Conservation (phyloP, 225 moss, liverwort and hornwort genomes). For the Neckera pumila region DNA sequence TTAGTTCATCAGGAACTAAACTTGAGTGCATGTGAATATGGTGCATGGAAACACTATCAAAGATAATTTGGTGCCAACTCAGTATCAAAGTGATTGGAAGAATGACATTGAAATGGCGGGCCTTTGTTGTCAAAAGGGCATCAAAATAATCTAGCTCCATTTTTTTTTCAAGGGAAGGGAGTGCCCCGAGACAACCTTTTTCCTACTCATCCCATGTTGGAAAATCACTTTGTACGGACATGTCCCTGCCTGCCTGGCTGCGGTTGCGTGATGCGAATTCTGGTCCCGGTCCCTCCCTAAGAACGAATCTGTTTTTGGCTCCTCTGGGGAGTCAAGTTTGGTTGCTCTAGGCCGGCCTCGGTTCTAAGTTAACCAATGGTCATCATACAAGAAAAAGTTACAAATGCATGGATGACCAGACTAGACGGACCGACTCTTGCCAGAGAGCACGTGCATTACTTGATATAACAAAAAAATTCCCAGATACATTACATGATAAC, state of each 20-base stretch:
- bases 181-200: too few species aligned
- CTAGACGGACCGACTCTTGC: too few species aligned
- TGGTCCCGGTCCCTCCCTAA: background rate
- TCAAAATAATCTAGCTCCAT: background rate
- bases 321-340: background rate
- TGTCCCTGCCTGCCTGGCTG: too few species aligned
- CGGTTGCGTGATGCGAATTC: background rate
- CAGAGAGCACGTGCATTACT: background rate
- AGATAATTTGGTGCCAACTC: too few species aligned
- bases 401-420: background rate
- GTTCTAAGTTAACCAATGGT: background rate
- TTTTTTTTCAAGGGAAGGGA: too few species aligned
- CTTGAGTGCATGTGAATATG: too few species aligned
- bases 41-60: too few species aligned
- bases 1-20: too few species aligned
- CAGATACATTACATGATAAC: background rate
- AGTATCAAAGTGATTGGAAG: too few species aligned
- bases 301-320: background rate
- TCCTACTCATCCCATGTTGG: background rate
- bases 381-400: background rate
- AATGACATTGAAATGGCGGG: too few species aligned
- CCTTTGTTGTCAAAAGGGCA: too few species aligned
- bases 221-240: background rate
- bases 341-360: background rate
- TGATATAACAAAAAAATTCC: background rate